These are phyloP conservation scores for Gossypium turneri DNA, from an alignment of 345 rosid genomes.

Conservation along the genomic window DNA sequence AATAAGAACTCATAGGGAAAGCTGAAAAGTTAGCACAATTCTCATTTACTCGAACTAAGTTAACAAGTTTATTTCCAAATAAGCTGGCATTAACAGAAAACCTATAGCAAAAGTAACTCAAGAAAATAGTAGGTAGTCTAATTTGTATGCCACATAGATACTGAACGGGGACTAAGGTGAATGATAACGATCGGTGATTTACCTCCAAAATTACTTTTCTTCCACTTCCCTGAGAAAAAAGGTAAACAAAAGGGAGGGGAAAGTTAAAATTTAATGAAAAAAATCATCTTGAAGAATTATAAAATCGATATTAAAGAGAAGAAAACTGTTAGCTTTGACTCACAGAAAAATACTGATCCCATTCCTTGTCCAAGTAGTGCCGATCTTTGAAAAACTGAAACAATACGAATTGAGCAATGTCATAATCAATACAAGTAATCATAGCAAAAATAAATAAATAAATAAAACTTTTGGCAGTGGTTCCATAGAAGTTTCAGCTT, in stretches of 20 bases:
- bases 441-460: not conserved
- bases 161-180: not conserved
- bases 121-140: not conserved
- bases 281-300: not conserved
- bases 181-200: conserved; percentile 12
- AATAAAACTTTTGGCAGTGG: not conserved
- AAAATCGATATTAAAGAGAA: conserved; percentile 10
- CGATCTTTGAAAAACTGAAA: conserved; percentile 90
- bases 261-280: not conserved
- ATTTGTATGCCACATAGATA: not conserved
- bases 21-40: not conserved
- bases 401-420: not conserved
- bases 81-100: not conserved
- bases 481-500: not conserved
- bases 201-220: conserved; percentile 67
- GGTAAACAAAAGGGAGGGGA: not conserved
- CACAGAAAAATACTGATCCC: conserved; percentile 75
- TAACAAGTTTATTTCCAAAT: not conserved
- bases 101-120: not conserved
- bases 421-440: not conserved
- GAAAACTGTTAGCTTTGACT: conserved; percentile 28
- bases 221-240: conserved; percentile 43
- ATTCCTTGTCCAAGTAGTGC: conserved; percentile 93
- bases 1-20: not conserved
- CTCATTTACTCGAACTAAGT: not conserved